Evolutionary conservation across 2,329 filamentous ascomycete species (phyloP), one percentile per base, ranked within the genome.

Genomic region (Annulohypoxylon truncatum): DNA sequence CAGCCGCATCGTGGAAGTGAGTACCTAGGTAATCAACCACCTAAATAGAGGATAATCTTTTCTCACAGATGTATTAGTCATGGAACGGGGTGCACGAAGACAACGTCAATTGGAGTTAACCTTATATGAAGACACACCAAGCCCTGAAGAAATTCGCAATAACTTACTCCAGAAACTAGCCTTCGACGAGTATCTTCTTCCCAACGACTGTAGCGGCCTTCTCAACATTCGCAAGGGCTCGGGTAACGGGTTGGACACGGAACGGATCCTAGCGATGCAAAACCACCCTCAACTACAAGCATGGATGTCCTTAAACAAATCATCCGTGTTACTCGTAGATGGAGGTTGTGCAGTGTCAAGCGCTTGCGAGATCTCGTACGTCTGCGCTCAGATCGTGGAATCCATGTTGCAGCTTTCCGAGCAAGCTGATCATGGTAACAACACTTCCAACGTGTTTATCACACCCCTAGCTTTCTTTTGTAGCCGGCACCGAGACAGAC

Each of bases 401-500:
- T 56, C 31, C 18, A 28, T 31, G 12, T 4, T 46, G 18, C 53
- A 56, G 13, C 15, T 46, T 22, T 47, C 53, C 10, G 33, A 26
- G 15, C 28, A 33, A 29, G 10, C 18, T 28, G 24, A n/a, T 9
- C 5, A 55, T 2, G 8, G 18, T 3, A 15, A 13, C 22, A 26
- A 7, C 22, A 40, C 40, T 15, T 31, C 28, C 3, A 28, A 18
- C 13, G 40, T 56, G 40, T 24, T 15, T 18, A 31, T 56, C 28
- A 7, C 29, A 46, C 53, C 53, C 15, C 28, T 56, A 9, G 53
- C 40, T 33, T 56, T 56, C 40, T 56, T 56, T 24, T 56, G 53
- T 15, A 56, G 53, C n/a, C 53, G 13, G 29, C 55, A 58, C 28
- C 44, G 55, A 24, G 42, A 58, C 12, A 40, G 55, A 50, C 29